Percentiles rank a stretch among this genome's conserved stretches.
phyloP scores from a whole-genome alignment of 228 moss, liverwort and hornwort genomes.

The Sphagnum fallax region DNA sequence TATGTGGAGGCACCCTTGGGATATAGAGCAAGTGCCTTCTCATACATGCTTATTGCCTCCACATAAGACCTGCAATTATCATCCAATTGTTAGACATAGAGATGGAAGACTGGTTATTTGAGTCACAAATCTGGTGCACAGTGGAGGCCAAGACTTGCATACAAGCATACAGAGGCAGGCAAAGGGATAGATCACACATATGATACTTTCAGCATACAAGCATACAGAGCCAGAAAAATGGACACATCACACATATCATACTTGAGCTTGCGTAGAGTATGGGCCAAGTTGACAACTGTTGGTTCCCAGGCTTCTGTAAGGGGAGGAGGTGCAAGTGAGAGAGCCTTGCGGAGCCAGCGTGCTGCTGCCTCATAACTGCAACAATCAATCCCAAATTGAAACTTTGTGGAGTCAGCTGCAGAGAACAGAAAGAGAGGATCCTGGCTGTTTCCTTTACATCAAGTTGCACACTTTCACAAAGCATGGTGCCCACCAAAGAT shows the following conservation, averaged over 20 bases:
- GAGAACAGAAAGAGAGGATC: no score
- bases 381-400: conserved; percentile 4
- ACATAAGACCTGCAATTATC: conserved; percentile 43
- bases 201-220: not conserved
- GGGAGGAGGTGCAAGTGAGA: conserved; percentile 74
- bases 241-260: conserved; percentile 12
- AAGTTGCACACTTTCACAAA: not conserved
- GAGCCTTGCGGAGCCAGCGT: conserved; percentile 79
- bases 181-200: not conserved
- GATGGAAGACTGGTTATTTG: no score
- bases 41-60: conserved; percentile 86
- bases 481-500: not conserved
- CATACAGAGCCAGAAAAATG: not conserved
- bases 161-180: not conserved
- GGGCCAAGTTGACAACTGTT: conserved; percentile 88
- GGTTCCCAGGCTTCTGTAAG: conserved; percentile 97
- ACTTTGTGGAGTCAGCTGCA: no score
- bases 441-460: no score
- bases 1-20: conserved; percentile 89
- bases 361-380: conserved; percentile 65
- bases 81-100: no score
- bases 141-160: not conserved
- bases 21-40: conserved; percentile 80
- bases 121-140: no score
- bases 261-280: conserved; percentile 81